phyloP scores from a whole-genome alignment of 352 stramenopile genomes.

The Elongisporangium prolatum region DNA sequence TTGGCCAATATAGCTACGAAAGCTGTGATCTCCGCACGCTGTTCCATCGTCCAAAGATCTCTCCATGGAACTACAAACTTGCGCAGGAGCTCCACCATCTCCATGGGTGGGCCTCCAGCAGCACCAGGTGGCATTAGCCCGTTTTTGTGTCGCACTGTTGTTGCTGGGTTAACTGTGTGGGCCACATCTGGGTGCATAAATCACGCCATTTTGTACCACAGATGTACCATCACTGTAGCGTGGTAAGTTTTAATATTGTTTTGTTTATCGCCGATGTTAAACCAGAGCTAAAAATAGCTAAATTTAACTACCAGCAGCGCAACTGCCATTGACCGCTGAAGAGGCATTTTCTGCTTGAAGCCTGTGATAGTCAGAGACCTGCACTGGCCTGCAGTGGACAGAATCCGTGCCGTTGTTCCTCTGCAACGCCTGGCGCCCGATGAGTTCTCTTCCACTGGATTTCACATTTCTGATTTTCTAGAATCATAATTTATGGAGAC shows the following conservation, averaged over 20 bases:
- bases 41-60: background rate
- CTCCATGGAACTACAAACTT: background rate
- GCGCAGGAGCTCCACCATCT: background rate
- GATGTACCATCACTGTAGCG: background rate
- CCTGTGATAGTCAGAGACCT: too few species aligned
- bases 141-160: background rate
- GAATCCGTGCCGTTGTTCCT: too few species aligned
- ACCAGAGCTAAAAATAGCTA: background rate
- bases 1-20: constrained; percentile 2
- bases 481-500: background rate
- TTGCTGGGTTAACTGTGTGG: background rate
- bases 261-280: background rate
- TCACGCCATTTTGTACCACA: background rate
- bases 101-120: background rate
- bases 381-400: too few species aligned
- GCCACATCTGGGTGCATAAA: background rate
- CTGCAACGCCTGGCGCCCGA: too few species aligned
- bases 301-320: too few species aligned
- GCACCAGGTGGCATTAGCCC: background rate
- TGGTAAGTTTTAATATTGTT: background rate
- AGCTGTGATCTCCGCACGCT: background rate
- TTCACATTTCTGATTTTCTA: background rate
- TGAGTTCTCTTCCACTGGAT: too few species aligned
- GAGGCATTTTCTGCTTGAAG: too few species aligned
- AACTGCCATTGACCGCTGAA: too few species aligned